phyloP scores from a whole-genome alignment of 176 grass and related monocot genomes.

The Oryza rufipogon region DNA sequence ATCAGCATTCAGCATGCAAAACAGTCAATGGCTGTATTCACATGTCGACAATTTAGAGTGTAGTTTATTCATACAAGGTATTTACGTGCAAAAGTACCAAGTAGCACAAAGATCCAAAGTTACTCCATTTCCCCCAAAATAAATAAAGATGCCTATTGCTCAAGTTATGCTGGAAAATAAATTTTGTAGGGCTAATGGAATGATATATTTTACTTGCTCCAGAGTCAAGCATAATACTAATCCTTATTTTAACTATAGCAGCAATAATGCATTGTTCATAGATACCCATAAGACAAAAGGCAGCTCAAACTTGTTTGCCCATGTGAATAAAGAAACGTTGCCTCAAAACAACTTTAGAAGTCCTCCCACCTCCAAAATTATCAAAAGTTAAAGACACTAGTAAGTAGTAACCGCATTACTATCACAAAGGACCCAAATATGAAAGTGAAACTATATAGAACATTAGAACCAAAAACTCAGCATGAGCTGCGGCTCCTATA shows the following conservation, averaged over 20 bases:
- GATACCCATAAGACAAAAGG: not conserved
- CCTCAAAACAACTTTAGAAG: not conserved
- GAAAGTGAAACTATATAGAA: too few species aligned
- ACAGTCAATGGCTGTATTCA: not conserved
- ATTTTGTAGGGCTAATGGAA: not conserved
- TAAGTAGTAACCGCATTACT: not conserved
- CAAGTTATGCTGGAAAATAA: not conserved
- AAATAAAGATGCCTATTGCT: not conserved
- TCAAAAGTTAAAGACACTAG: not conserved
- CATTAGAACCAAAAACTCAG: too few species aligned
- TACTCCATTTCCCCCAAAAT: constrained; percentile 6
- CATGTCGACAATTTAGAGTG: not conserved
- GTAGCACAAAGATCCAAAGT: not conserved
- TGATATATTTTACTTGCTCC: not conserved
- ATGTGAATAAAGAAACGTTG: not conserved
- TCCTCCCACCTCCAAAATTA: not conserved
- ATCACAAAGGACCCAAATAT: constrained; percentile 5
- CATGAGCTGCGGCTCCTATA: too few species aligned
- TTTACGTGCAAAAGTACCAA: constrained; percentile 2
- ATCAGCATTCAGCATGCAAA: not conserved
- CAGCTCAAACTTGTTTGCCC: not conserved
- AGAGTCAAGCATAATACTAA: not conserved
- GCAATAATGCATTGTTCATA: not conserved
- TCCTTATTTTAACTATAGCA: not conserved
- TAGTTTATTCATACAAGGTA: not conserved